Evolutionary conservation across 1,284 basidiomycete genomes (phyloP).

Genomic region (Quambalaria eucalypti): DNA sequence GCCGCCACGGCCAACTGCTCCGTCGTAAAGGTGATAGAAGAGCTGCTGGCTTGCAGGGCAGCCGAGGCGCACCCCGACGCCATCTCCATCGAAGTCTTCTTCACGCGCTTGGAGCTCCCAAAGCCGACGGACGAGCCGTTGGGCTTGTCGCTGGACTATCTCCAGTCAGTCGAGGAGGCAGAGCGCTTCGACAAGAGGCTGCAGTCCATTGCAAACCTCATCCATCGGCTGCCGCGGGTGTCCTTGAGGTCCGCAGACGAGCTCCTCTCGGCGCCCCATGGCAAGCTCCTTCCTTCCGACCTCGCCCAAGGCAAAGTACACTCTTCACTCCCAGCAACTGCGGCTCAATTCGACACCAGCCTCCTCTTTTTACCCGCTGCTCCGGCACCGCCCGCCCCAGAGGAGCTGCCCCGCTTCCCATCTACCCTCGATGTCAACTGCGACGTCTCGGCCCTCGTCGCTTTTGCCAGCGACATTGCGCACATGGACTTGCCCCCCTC

Average conservation of each 20-base stretch:
- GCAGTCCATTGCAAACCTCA: slow-evolving; percentile 16
- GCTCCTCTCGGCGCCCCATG: neutral
- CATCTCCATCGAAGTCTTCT: slow-evolving; percentile 18
- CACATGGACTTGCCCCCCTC: slow-evolving; percentile 9
- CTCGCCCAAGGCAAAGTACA: neutral
- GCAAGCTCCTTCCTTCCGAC: neutral
- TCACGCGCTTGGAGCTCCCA: slow-evolving; percentile 19
- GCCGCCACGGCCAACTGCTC: slow-evolving; percentile 18
- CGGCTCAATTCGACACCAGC: neutral
- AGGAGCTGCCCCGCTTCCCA: slow-evolving; percentile 2
- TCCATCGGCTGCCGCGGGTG: neutral
- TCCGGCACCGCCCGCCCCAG: slow-evolving; percentile 2
- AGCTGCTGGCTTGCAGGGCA: slow-evolving; percentile 9
- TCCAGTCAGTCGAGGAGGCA: slow-evolving; percentile 14
- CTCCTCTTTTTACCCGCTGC: neutral
- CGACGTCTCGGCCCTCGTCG: slow-evolving; percentile 36
- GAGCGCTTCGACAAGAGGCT: slow-evolving; percentile 19
- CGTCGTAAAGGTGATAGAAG: slow-evolving; percentile 15
- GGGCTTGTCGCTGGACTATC: slow-evolving; percentile 13
- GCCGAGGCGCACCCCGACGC: neutral
- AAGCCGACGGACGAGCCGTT: neutral
- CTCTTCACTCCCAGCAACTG: slow-evolving; percentile 5
- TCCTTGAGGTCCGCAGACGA: slow-evolving; percentile 1
- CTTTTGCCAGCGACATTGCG: slow-evolving; percentile 30
- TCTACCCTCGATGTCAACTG: slow-evolving; percentile 24